Conservation (phyloP, 306 rosid genomes). For the Lotus japonicus region DNA sequence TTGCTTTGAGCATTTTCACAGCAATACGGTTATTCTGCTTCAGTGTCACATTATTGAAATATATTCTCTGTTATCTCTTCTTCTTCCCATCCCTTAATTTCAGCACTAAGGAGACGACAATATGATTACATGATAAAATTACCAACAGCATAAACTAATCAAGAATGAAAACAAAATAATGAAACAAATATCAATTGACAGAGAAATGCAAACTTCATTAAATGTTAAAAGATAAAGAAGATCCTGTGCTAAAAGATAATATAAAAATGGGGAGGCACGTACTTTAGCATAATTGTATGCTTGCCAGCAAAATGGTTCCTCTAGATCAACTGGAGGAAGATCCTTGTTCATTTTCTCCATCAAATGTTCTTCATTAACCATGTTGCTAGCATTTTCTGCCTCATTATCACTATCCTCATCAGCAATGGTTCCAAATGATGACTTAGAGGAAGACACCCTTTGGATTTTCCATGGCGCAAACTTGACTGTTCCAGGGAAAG, state of each 20-base stretch:
- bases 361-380: conserved; percentile 72
- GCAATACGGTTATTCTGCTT: not conserved
- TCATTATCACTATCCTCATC: conserved; percentile 85
- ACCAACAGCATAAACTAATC: not conserved
- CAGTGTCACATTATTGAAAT: not conserved
- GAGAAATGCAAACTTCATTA: not conserved
- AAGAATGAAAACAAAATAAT: not conserved
- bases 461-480: conserved; percentile 84
- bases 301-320: conserved; percentile 98
- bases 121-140: conserved; percentile 1
- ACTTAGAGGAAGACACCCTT: conserved; percentile 37
- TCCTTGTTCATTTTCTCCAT: conserved; percentile 86
- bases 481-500: conserved; percentile 88
- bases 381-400: conserved; percentile 61
- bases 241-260: not conserved
- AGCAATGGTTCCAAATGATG: conserved; percentile 32
- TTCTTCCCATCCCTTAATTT: conserved; percentile 9
- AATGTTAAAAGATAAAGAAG: not conserved
- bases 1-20: no score
- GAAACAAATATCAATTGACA: conserved; percentile 11
- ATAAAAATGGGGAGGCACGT: conserved; percentile 6
- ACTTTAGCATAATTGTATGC: conserved; percentile 95
- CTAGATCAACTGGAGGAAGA: conserved; percentile 93
- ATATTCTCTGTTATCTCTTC: conserved; percentile 4
- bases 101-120: conserved; percentile 14